Conservation (phyloP, 1,139 yeast genomes). For the Taphrina flavorubra region DNA sequence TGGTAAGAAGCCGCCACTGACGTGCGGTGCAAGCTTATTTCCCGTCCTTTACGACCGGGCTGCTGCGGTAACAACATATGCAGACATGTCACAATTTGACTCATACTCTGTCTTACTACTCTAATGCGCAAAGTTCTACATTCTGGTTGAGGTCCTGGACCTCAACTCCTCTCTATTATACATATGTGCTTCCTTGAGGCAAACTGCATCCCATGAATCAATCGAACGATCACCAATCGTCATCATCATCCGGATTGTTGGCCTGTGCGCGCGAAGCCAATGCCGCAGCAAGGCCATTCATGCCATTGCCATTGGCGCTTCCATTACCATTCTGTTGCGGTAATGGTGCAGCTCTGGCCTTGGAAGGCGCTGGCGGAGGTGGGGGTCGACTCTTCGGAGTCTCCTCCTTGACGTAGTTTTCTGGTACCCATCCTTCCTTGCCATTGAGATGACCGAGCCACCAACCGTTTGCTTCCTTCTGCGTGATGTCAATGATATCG, state of each 20-base stretch:
- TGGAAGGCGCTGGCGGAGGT: conserved; percentile 50
- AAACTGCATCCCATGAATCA: background rate
- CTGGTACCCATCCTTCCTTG: conserved; percentile 96
- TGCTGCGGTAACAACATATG: no score
- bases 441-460: conserved; percentile 44
- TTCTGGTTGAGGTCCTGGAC: no score
- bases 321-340: conserved; percentile 3
- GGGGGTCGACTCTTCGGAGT: conserved; percentile 52
- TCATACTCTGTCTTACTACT: no score
- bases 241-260: conserved; percentile 27
- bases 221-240: conserved; percentile 5
- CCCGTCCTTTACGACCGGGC: no score
- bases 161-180: no score
- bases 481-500: conserved; percentile 71
- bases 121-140: no score
- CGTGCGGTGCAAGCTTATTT: background rate
- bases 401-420: conserved; percentile 79
- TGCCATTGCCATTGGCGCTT: conserved; percentile 14
- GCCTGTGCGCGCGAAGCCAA: conserved; percentile 33
- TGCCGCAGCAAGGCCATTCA: conserved; percentile 36
- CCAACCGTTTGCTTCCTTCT: conserved; percentile 69
- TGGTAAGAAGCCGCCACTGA: conserved; percentile 8
- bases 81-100: no score
- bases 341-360: conserved; percentile 7
- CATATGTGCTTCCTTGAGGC: no score